Conservation (phyloP, 1,284 basidiomycete genomes). For the Apiotrichum gracile region DNA sequence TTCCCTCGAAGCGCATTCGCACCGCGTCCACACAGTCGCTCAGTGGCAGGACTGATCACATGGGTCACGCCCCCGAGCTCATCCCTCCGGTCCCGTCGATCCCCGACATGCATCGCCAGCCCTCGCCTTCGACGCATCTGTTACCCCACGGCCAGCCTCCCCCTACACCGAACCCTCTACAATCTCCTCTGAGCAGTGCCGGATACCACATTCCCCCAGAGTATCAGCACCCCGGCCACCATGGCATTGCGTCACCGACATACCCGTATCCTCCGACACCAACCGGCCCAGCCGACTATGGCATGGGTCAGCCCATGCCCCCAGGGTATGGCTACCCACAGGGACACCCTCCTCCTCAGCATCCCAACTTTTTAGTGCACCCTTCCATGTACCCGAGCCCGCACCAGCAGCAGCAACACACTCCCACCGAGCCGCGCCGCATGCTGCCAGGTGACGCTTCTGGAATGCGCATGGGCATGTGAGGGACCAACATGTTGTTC, state of each 20-base stretch:
- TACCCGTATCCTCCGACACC: conserved; percentile 19
- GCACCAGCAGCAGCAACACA: conserved; percentile 17
- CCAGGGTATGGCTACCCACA: conserved; percentile 24
- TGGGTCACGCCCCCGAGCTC: conserved; percentile 13
- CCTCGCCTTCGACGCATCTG: conserved; percentile 17
- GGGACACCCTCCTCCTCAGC: conserved; percentile 15
- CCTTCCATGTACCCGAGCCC: conserved; percentile 19
- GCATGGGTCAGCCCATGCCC: background rate
- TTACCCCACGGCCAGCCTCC: conserved; percentile 13
- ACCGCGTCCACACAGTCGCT: conserved; percentile 23
- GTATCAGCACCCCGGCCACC: conserved; percentile 19
- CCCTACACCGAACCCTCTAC: conserved; percentile 14
- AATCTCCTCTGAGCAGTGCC: conserved; percentile 30
- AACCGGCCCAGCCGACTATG: conserved; percentile 9
- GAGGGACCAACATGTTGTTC: background rate
- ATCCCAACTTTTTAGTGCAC: conserved; percentile 11
- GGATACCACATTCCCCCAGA: conserved; percentile 35
- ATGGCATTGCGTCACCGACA: conserved; percentile 14
- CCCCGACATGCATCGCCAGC: conserved; percentile 35
- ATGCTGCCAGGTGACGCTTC: conserved; percentile 14
- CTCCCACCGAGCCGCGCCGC: conserved; percentile 10
- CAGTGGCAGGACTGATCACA: background rate
- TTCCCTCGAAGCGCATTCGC: conserved; percentile 28
- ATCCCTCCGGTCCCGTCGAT: conserved; percentile 40
- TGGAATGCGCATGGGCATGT: conserved; percentile 32